These are phyloP conservation scores for Geotrichum carabidarum DNA, from an alignment of 1,139 yeast genomes.

Conservation along the genomic window DNA sequence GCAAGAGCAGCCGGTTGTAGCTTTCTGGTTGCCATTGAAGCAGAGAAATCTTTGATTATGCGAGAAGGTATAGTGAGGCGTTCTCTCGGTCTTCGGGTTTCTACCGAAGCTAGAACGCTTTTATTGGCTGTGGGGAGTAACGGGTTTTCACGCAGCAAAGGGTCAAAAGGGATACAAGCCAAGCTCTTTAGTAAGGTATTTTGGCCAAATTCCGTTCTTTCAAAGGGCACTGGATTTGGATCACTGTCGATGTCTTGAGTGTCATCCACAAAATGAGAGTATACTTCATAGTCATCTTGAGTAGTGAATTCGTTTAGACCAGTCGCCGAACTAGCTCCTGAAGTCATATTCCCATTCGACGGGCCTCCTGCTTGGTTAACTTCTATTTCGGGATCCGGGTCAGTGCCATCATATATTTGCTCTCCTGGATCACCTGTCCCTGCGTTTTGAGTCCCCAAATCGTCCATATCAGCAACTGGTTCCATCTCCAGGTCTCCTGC, in stretches of 20 bases:
- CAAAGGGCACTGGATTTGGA: background rate
- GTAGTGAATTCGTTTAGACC: slow-evolving; percentile 5
- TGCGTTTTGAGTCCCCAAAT: background rate
- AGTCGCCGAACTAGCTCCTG: background rate
- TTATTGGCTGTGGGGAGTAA: background rate
- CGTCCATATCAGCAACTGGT: background rate
- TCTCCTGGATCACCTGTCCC: background rate
- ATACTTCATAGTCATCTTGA: slow-evolving; percentile 13
- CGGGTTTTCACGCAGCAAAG: background rate
- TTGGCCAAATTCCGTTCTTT: background rate
- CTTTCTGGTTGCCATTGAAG: slow-evolving; percentile 21
- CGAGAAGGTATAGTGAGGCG: slow-evolving; percentile 27
- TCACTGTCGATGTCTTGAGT: slow-evolving; percentile 1
- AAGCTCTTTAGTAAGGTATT: background rate
- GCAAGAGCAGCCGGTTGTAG: slow-evolving; percentile 29
- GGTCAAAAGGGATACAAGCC: background rate
- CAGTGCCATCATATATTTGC: background rate
- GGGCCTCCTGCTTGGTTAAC: too few species aligned
- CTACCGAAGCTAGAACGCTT: too few species aligned
- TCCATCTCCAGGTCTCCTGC: background rate
- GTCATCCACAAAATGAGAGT: slow-evolving; percentile 7
- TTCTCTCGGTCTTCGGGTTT: slow-evolving; percentile 1
- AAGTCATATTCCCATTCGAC: background rate
- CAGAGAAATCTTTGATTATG: slow-evolving; percentile 26
- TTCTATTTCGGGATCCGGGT: too few species aligned